A percentile compares a stretch with the other conserved stretches of the same genome.
Evolutionary conservation across 371 early-diverging fungal species (phyloP).

Genomic region (Saksenaea oblongispora): DNA sequence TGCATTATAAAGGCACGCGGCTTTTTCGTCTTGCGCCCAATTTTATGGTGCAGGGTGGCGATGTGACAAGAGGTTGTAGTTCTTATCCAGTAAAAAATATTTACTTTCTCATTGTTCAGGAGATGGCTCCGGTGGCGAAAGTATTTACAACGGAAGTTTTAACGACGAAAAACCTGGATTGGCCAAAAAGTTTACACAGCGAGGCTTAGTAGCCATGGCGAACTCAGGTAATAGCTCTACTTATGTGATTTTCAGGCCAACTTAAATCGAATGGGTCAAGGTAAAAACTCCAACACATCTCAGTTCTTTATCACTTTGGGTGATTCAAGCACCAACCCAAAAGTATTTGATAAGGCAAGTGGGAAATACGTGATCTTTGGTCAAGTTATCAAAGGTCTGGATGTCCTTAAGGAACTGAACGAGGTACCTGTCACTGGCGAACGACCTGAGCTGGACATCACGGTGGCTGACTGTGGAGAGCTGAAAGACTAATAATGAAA

Average conservation of each 20-base stretch:
- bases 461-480: conserved; percentile 41
- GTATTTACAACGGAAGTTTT: conserved; percentile 71
- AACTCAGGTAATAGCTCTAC: conserved; percentile 54
- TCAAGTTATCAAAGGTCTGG: conserved; percentile 54
- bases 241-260: neutral
- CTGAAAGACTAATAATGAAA: conserved; percentile 8
- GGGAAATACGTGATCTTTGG: conserved; percentile 86
- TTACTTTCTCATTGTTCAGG: conserved; percentile 16
- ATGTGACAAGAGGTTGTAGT: conserved; percentile 62
- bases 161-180: conserved; percentile 70
- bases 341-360: conserved; percentile 60
- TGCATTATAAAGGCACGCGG: conserved; percentile 48
- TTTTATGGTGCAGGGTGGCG: conserved; percentile 84
- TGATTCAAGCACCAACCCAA: conserved; percentile 32
- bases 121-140: conserved; percentile 80
- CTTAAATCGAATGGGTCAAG: conserved; percentile 2
- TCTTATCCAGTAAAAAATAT: neutral
- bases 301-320: conserved; percentile 79
- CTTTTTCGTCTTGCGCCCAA: conserved; percentile 61
- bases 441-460: conserved; percentile 40
- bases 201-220: conserved; percentile 78
- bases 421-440: conserved; percentile 36
- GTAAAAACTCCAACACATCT: conserved; percentile 85
- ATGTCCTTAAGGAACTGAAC: conserved; percentile 49
- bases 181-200: conserved; percentile 45